These are phyloP conservation scores for Toxoplasma gondii DNA, from an alignment of 169 alveolate species.

Conservation along the genomic window DNA sequence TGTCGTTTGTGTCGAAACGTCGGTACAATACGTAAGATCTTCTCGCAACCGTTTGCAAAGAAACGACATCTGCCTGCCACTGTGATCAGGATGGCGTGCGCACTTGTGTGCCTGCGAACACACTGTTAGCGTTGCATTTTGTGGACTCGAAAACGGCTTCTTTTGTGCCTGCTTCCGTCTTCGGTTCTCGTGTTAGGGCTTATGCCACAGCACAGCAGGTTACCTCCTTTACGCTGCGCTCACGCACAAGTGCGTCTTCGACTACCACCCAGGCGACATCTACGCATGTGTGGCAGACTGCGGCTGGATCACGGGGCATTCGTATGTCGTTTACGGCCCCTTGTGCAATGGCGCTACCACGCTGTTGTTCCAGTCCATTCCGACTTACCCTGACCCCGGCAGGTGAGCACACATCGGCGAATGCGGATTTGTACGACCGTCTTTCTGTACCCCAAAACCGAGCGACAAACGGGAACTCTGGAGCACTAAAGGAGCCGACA, in stretches of 20 bases:
- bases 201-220: conserved; percentile 95
- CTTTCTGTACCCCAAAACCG: not conserved
- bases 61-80: too few species aligned
- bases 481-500: too few species aligned
- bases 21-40: not conserved
- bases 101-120: too few species aligned
- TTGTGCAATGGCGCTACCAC: conserved; percentile 93
- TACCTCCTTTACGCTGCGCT: conserved; percentile 89
- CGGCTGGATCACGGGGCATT: conserved; percentile 99
- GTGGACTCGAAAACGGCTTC: too few species aligned
- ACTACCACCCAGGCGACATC: conserved; percentile 87
- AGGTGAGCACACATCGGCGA: conserved; percentile 23
- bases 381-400: conserved; percentile 95
- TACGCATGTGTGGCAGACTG: conserved; percentile 96
- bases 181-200: conserved; percentile 77
- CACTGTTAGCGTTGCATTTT: too few species aligned
- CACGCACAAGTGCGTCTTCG: conserved; percentile 89
- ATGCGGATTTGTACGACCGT: not conserved
- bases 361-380: conserved; percentile 93
- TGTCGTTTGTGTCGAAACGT: too few species aligned
- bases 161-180: not conserved
- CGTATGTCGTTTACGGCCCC: conserved; percentile 96
- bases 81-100: too few species aligned
- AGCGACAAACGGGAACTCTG: too few species aligned
- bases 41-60: too few species aligned